Conservation (phyloP, 768 basidiomycete species). For the Panus rudis region DNA sequence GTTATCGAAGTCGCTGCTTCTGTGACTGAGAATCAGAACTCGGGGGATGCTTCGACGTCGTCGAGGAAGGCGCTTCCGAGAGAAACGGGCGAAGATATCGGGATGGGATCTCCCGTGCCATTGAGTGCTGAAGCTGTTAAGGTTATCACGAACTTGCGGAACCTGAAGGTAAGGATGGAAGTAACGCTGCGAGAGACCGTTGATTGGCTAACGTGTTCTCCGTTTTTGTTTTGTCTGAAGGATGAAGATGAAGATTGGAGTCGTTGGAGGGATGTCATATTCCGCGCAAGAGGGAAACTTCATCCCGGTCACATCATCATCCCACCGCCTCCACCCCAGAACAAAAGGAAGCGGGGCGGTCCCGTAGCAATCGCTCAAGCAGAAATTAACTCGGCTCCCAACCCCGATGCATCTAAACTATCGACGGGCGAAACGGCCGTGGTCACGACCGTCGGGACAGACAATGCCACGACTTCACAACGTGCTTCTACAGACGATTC, state of each 20-base stretch:
- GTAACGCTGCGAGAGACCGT: too few relatives aligned
- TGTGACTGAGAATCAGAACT: background rate
- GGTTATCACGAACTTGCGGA: slow-evolving; percentile 72
- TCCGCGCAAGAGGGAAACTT: slow-evolving; percentile 63
- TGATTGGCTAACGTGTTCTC: slow-evolving; percentile 1
- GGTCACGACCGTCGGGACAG: background rate
- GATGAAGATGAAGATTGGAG: slow-evolving; percentile 88
- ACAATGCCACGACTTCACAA: background rate
- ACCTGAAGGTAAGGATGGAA: slow-evolving; percentile 81
- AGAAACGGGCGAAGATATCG: slow-evolving; percentile 82
- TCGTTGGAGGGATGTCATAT: slow-evolving; percentile 81
- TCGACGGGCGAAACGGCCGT: too few relatives aligned
- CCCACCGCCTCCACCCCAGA: slow-evolving; percentile 53
- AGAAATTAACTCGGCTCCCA: too few relatives aligned
- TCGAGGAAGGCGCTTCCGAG: slow-evolving; percentile 48
- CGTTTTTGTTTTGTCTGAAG: slow-evolving; percentile 32
- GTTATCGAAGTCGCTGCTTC: background rate
- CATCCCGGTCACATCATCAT: slow-evolving; percentile 29
- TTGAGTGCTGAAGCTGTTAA: slow-evolving; percentile 70
- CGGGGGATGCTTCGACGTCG: background rate
- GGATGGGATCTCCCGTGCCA: slow-evolving; percentile 80
- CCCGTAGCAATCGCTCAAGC: slow-evolving; percentile 20
- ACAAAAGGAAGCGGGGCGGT: slow-evolving; percentile 53
- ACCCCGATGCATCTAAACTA: too few relatives aligned
- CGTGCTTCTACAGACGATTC: background rate